Evolutionary conservation across 805 yeast species (phyloP).

Genomic region (Pichia cephalocereana): DNA sequence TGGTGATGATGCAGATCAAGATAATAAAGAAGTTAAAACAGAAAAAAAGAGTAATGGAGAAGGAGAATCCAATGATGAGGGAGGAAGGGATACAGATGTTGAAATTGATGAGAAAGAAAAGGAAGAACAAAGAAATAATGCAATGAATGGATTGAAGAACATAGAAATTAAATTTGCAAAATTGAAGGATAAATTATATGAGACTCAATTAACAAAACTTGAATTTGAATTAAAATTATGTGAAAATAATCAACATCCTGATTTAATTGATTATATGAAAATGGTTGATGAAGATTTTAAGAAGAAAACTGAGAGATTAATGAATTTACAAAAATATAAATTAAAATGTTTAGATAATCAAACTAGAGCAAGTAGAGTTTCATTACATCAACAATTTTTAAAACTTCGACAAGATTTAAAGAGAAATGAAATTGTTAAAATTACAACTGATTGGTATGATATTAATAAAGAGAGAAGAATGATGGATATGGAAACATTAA

Average conservation of each 20-base stretch:
- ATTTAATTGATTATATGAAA: constrained; percentile 60
- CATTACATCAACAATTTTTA: constrained; percentile 75
- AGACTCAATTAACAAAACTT: constrained; percentile 67
- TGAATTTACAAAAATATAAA: constrained; percentile 47
- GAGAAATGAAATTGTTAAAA: constrained; percentile 51
- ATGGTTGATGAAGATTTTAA: constrained; percentile 69
- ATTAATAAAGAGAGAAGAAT: constrained; percentile 82
- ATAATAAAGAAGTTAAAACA: constrained; percentile 13
- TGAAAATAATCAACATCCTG: constrained; percentile 86
- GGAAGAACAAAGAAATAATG: constrained; percentile 44
- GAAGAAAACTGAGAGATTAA: constrained; percentile 39
- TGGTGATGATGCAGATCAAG: constrained; percentile 12
- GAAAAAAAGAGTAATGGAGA: constrained; percentile 13
- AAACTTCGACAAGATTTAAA: constrained; percentile 62
- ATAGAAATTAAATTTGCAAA: constrained; percentile 84
- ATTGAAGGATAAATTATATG: constrained; percentile 74
- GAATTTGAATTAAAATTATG: constrained; percentile 84
- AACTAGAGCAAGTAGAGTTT: constrained; percentile 69
- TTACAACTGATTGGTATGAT: constrained; percentile 86
- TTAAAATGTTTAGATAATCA: constrained; percentile 70
- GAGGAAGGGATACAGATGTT: constrained; percentile 4
- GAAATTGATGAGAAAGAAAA: constrained; percentile 20
- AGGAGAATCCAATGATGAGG: constrained; percentile 16
- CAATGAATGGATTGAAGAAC: constrained; percentile 62
- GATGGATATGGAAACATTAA: constrained; percentile 57